Conservation (phyloP, 2,329 filamentous ascomycete genomes). For the Xylariaceae sp. region DNA sequence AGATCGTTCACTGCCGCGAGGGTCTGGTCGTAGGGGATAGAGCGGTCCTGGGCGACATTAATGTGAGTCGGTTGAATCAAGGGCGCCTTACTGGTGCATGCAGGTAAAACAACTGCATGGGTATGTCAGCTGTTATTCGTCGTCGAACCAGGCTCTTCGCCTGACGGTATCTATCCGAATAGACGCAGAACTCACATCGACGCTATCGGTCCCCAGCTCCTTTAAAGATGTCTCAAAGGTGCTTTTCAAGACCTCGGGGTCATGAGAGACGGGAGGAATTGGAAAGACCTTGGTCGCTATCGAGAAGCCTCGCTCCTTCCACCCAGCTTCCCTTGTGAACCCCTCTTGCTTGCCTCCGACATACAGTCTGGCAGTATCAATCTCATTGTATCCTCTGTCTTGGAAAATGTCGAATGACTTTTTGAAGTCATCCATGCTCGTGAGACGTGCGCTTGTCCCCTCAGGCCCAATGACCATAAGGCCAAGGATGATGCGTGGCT, state of each 20-base stretch:
- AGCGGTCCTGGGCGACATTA: conserved; percentile 41
- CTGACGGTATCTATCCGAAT: too few relatives aligned
- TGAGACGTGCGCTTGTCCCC: conserved; percentile 63
- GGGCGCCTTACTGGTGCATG: conserved; percentile 44
- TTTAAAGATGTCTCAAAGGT: conserved; percentile 62
- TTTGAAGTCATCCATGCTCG: conserved; percentile 60
- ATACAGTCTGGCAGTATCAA: conserved; percentile 80
- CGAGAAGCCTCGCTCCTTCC: conserved; percentile 71
- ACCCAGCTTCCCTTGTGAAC: conserved; percentile 69
- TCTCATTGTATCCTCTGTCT: conserved; percentile 70
- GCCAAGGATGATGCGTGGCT: conserved; percentile 70
- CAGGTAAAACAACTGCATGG: conserved; percentile 60
- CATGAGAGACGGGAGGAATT: conserved; percentile 51
- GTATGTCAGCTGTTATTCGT: background rate
- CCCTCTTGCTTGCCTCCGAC: conserved; percentile 69
- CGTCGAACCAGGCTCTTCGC: background rate
- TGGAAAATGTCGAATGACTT: conserved; percentile 70
- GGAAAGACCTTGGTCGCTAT: conserved; percentile 78
- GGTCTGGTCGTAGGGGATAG: conserved; percentile 70
- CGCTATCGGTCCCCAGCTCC: conserved; percentile 65
- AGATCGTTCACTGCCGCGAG: conserved; percentile 71
- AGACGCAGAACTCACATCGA: conserved; percentile 58
- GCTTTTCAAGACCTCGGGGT: conserved; percentile 56
- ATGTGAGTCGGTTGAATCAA: background rate
- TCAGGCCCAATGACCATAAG: conserved; percentile 76